Evolutionary conservation across 371 early-diverging fungal genomes (phyloP).

Genomic region (Actinomortierella ambigua): DNA sequence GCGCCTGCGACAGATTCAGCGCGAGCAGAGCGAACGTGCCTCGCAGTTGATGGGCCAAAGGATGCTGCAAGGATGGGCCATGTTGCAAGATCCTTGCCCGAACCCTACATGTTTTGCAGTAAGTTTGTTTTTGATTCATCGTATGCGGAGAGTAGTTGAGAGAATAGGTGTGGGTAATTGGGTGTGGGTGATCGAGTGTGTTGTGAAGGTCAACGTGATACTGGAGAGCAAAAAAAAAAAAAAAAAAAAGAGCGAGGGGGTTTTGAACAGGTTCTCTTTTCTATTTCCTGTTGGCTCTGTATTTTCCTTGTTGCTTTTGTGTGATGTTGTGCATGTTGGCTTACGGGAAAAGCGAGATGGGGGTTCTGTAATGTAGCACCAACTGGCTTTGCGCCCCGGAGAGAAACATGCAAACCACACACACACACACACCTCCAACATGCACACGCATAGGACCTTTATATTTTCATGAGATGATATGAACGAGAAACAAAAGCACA

Average conservation of each 20-base stretch:
- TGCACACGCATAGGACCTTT: background rate
- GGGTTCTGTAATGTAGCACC: background rate
- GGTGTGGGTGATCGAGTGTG: too few relatives aligned
- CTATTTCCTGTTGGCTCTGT: too few relatives aligned
- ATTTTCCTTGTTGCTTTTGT: too few relatives aligned
- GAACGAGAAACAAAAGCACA: too few relatives aligned
- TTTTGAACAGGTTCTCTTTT: too few relatives aligned
- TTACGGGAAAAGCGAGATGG: background rate
- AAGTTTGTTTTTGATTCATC: slow-evolving; percentile 14
- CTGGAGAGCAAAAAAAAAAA: too few relatives aligned
- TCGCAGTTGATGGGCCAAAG: slow-evolving; percentile 70
- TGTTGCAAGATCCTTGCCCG: slow-evolving; percentile 71
- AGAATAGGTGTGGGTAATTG: too few relatives aligned
- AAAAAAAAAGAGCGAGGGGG: too few relatives aligned
- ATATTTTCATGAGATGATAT: too few relatives aligned
- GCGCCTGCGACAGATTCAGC: slow-evolving; percentile 25
- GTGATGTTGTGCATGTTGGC: too few relatives aligned
- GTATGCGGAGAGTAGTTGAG: slow-evolving; percentile 1
- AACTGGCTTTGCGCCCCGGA: background rate
- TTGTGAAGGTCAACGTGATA: too few relatives aligned
- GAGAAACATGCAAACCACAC: background rate
- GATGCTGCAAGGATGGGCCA: slow-evolving; percentile 72
- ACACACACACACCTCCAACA: background rate
- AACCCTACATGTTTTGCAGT: slow-evolving; percentile 64
- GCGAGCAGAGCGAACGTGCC: slow-evolving; percentile 68